A percentile compares a stretch with the other conserved stretches of the same genome.
Evolutionary conservation across 208 protist genomes (phyloP).

Genomic region (Naegleria lovaniensis): DNA sequence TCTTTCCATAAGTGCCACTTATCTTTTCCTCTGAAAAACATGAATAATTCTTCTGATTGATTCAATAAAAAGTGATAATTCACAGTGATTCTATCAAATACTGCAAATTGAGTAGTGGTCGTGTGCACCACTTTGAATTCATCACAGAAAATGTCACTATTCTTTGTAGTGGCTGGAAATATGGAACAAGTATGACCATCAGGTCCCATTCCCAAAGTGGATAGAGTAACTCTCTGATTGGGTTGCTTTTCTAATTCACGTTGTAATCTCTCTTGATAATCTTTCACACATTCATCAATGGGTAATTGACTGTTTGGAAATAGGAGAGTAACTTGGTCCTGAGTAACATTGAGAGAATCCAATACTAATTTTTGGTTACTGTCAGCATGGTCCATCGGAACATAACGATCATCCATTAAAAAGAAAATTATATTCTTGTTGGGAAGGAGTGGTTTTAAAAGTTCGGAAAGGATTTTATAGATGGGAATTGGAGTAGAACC

Average conservation of each 20-base stretch:
- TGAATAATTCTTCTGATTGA: not conserved
- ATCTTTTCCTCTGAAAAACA: not conserved
- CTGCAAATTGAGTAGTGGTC: not conserved
- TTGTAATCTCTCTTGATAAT: not conserved
- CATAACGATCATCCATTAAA: constrained; percentile 3
- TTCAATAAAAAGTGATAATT: not conserved
- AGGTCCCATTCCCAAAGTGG: not conserved
- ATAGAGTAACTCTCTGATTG: not conserved
- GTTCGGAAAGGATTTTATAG: not conserved
- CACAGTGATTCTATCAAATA: not conserved
- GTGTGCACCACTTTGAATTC: not conserved
- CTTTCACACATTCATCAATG: not conserved
- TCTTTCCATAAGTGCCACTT: not conserved
- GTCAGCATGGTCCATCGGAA: not conserved
- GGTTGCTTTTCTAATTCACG: not conserved
- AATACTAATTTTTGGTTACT: not conserved
- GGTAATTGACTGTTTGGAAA: not conserved
- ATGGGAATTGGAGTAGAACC: not conserved
- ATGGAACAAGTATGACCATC: not conserved
- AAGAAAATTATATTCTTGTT: not conserved
- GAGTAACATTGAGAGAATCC: not conserved
- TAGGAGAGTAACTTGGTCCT: not conserved
- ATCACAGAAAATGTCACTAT: not conserved
- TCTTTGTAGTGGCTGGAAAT: not conserved
- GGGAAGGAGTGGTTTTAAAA: not conserved